phyloP scores from a whole-genome alignment of 176 grass and related monocot species.

The Raddia guianensis region DNA sequence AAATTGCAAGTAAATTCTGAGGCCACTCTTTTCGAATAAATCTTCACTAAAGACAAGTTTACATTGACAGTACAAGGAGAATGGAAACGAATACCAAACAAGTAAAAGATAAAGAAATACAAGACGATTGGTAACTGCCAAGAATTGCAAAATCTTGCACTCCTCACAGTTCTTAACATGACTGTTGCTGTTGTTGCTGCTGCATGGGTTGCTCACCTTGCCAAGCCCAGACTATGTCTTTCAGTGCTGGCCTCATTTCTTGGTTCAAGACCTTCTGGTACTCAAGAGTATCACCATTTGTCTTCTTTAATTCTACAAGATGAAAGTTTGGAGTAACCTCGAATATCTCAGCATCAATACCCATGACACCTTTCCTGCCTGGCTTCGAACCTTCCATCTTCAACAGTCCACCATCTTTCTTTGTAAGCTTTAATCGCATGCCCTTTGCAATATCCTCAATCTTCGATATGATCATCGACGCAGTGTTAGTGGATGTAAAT shows the following conservation, averaged over 20 bases:
- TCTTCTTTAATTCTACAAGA: conserved; percentile 87
- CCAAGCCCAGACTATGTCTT: conserved; percentile 98
- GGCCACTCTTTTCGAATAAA: conserved; percentile 5
- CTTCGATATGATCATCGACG: conserved; percentile 66
- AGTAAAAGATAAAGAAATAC: conserved; percentile 22
- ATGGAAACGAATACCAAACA: conserved; percentile 12
- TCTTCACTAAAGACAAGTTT: conserved; percentile 2
- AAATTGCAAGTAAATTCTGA: too few species aligned
- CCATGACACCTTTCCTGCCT: conserved; percentile 83
- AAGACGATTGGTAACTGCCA: conserved; percentile 1
- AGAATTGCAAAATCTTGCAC: background rate
- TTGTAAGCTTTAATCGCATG: conserved; percentile 79
- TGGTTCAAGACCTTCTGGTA: conserved; percentile 78
- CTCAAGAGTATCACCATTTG: conserved; percentile 83
- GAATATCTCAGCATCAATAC: conserved; percentile 88
- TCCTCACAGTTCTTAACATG: background rate
- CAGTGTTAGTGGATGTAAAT: conserved; percentile 73
- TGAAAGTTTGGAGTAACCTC: conserved; percentile 89
- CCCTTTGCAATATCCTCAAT: conserved; percentile 74
- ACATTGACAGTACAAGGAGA: background rate
- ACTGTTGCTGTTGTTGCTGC: conserved; percentile 16
- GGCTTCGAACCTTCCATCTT: conserved; percentile 77
- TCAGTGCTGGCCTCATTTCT: conserved; percentile 78
- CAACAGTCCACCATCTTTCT: conserved; percentile 81
- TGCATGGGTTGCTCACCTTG: conserved; percentile 69